Conservation (phyloP, 1,284 basidiomycete species). For the Peniophora sp. region DNA sequence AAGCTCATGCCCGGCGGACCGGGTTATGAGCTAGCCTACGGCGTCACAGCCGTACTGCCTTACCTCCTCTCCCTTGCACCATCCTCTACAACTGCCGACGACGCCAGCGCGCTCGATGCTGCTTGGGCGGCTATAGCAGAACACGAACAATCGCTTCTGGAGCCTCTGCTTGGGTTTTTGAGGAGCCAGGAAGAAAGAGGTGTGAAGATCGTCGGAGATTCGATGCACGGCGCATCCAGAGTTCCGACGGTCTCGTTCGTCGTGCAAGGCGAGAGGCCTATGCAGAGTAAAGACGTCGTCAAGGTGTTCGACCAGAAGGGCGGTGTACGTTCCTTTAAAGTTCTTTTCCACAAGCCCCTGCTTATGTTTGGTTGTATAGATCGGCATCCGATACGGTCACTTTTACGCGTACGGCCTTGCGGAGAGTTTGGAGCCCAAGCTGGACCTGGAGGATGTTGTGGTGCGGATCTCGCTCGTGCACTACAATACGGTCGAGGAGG, state of each 20-base stretch:
- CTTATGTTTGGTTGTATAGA: constrained; percentile 27
- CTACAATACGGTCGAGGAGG: constrained; percentile 71
- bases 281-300: constrained; percentile 60
- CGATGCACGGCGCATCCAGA: constrained; percentile 31
- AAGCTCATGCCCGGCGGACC: constrained; percentile 69
- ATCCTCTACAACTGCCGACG: constrained; percentile 19
- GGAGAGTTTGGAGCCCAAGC: constrained; percentile 39
- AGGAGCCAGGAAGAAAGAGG: constrained; percentile 38
- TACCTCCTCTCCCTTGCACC: constrained; percentile 60
- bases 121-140: constrained; percentile 37
- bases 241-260: constrained; percentile 72
- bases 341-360: constrained; percentile 2
- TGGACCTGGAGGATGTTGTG: constrained; percentile 58
- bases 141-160: constrained; percentile 38
- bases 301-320: constrained; percentile 50
- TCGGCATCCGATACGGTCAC: constrained; percentile 73
- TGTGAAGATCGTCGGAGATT: constrained; percentile 60
- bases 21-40: constrained; percentile 66
- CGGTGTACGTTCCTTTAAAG: constrained; percentile 38
- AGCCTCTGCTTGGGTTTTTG: constrained; percentile 34
- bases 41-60: constrained; percentile 47
- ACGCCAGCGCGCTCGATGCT: constrained; percentile 26
- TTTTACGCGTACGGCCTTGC: constrained; percentile 72
- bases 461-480: constrained; percentile 76
- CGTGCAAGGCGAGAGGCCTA: constrained; percentile 43